phyloP scores from a whole-genome alignment of 1,139 yeast species.

The Pneumocystis wakefieldiae region DNA sequence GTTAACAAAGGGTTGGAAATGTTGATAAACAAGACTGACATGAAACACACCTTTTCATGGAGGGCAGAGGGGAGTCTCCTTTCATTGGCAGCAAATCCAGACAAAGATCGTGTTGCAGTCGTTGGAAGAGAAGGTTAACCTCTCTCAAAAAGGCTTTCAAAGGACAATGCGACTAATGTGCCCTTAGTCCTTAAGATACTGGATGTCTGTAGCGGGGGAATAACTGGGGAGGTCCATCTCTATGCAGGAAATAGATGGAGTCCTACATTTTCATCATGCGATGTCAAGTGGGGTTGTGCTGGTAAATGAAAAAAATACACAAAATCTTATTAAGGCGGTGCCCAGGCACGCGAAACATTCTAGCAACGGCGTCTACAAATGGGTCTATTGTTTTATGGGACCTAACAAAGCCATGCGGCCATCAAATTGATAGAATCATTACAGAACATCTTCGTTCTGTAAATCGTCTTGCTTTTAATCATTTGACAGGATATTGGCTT shows the following conservation, averaged over 20 bases:
- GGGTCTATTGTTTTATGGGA: constrained; percentile 15
- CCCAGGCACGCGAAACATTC: constrained; percentile 15
- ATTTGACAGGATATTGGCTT: constrained; percentile 41
- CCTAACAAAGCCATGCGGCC: constrained; percentile 9
- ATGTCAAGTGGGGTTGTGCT: constrained; percentile 25
- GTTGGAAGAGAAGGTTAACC: constrained; percentile 2
- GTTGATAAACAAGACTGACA: neutral
- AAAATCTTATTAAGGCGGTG: neutral
- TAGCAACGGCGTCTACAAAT: constrained; percentile 15
- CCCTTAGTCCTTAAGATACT: constrained; percentile 20
- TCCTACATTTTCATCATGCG: constrained; percentile 16
- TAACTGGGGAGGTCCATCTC: constrained; percentile 14
- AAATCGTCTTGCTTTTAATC: constrained; percentile 60
- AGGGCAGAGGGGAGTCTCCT: neutral
- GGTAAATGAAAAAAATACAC: neutral
- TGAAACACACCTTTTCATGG: neutral
- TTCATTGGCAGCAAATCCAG: constrained; percentile 1
- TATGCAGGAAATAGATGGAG: constrained; percentile 12
- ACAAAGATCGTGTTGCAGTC: neutral
- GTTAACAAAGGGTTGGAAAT: neutral
- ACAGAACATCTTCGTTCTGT: constrained; percentile 71
- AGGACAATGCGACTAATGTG: too few species aligned
- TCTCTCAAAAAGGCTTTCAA: neutral
- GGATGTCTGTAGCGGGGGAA: constrained; percentile 14
- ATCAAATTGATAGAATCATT: constrained; percentile 14